Evolutionary conservation across 2,329 filamentous ascomycete genomes (phyloP).

Genomic region (Dothideomycetes sp.): DNA sequence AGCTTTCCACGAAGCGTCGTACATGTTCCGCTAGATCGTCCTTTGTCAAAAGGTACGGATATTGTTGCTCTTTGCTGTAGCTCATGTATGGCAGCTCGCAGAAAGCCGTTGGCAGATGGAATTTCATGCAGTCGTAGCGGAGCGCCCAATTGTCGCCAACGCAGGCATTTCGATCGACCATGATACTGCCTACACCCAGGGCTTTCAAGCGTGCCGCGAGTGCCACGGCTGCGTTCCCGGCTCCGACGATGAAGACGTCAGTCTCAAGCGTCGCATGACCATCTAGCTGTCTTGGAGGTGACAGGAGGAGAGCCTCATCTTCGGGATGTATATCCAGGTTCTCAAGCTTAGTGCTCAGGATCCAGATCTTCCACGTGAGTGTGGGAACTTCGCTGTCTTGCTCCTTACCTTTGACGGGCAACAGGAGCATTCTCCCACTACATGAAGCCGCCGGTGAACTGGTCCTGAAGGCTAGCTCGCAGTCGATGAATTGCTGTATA

Average conservation of each 20-base stretch:
- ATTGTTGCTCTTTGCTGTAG: constrained; percentile 3
- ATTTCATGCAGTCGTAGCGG: constrained; percentile 22
- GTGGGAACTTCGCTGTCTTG: neutral
- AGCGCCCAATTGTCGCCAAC: constrained; percentile 29
- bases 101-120: neutral
- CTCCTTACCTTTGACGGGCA: neutral
- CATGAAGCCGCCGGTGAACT: neutral
- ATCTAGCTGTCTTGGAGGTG: no score
- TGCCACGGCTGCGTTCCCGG: constrained; percentile 12
- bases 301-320: neutral
- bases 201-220: constrained; percentile 29
- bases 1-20: neutral
- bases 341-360: neutral
- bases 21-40: constrained; percentile 12
- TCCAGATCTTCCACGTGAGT: constrained; percentile 1
- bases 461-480: neutral
- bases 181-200: constrained; percentile 23
- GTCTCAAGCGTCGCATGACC: neutral
- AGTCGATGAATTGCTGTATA: neutral
- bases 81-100: constrained; percentile 1
- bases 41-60: constrained; percentile 12
- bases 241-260: constrained; percentile 1
- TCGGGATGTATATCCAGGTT: neutral
- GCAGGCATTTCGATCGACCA: constrained; percentile 24
- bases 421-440: neutral